A percentile compares a stretch with the other conserved stretches of the same genome.
These are phyloP conservation scores for Gracilariopsis chorda DNA, from an alignment of 23 red algal genomes.

Conservation along the genomic window DNA sequence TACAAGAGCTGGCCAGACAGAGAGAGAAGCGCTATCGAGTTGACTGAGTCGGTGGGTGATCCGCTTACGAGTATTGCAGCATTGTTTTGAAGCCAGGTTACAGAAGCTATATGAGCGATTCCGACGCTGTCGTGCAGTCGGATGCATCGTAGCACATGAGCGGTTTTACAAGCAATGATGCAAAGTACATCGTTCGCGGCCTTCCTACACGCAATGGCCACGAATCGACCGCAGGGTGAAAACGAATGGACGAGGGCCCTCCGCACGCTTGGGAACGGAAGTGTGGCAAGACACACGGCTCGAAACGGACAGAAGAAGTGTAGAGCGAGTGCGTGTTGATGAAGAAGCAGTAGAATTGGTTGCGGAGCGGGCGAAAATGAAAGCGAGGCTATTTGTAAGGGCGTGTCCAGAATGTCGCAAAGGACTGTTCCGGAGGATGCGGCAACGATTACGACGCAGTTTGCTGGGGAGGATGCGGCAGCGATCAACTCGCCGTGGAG, in stretches of 20 bases:
- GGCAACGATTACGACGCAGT: conserved; percentile 12
- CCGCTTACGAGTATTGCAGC: not conserved
- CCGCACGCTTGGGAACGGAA: not conserved
- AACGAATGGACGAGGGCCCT: not conserved
- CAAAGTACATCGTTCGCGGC: not conserved
- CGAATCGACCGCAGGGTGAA: not conserved
- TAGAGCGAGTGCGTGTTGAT: not conserved
- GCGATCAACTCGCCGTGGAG: conserved; percentile 13
- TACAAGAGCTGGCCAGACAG: not conserved
- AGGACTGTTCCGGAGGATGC: not conserved
- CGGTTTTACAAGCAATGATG: conserved; percentile 5
- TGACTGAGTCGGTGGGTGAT: not conserved
- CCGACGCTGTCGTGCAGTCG: not conserved
- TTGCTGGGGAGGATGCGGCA: not conserved
- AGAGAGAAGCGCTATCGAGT: conserved; percentile 4
- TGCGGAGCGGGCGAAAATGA: not conserved
- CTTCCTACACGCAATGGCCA: not conserved
- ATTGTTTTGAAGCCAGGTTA: conserved; percentile 11
- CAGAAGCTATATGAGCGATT: not conserved
- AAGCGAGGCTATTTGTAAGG: not conserved
- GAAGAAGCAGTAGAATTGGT: not conserved
- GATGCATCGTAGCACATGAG: not conserved
- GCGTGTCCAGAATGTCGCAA: conserved; percentile 6
- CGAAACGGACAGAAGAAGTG: conserved; percentile 3
- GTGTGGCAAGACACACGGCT: not conserved